These are phyloP conservation scores for Neltuma alba DNA, from an alignment of 306 rosid species.

Conservation along the genomic window DNA sequence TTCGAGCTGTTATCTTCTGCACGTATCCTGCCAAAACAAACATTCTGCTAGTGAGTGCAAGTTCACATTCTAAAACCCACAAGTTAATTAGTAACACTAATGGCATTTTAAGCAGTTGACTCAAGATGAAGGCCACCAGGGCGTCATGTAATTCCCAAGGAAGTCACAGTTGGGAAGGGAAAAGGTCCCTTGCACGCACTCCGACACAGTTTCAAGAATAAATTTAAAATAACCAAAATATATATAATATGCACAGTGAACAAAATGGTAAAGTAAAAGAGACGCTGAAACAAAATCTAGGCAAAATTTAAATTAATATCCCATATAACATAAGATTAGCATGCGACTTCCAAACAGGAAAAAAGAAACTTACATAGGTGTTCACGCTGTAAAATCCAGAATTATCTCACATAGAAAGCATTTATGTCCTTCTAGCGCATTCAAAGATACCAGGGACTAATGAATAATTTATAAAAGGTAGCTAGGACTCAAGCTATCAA, in stretches of 20 bases:
- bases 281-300: constrained; percentile 9
- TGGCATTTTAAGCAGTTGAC: constrained; percentile 22
- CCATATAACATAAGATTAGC: no score
- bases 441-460: neutral
- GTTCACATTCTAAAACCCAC: constrained; percentile 27
- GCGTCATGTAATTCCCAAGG: neutral
- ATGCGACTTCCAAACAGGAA: no score
- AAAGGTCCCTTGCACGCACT: constrained; percentile 12
- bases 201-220: neutral
- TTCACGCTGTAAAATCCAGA: constrained; percentile 1
- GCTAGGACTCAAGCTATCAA: no score
- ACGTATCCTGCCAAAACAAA: constrained; percentile 78
- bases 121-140: constrained; percentile 1
- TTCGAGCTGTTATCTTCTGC: constrained; percentile 94
- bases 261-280: constrained; percentile 21
- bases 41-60: constrained; percentile 29
- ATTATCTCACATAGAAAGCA: neutral
- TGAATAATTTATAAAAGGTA: no score
- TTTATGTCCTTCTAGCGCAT: constrained; percentile 8
- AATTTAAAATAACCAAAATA: neutral
- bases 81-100: neutral
- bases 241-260: constrained; percentile 25
- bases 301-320: constrained; percentile 2
- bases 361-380: neutral
- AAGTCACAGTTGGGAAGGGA: neutral